Evolutionary conservation across 495 filamentous ascomycete species (phyloP), one percentile per base, ranked within the genome.

Genomic region (Chaetomidium leptoderma): DNA sequence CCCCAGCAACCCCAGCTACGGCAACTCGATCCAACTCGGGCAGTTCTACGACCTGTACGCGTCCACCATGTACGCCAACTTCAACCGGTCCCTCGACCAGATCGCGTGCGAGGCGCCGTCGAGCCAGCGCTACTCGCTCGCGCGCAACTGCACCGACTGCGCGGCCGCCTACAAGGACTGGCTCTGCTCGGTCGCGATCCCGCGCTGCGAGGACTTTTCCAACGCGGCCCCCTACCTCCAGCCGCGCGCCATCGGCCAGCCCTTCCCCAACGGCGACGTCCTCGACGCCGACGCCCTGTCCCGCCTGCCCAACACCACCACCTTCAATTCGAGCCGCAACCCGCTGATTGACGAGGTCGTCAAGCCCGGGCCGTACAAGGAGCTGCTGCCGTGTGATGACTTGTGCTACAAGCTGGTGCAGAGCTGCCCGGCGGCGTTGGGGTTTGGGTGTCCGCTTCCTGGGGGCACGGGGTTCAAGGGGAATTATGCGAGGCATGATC

Each of bases 161-260:
- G 83, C 77, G 8, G 57, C 61, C 2, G 89, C 90, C 6, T 99
- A 99, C 76, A 95, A 89, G 68, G 72, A 84, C 61, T 99, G 93
- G 93, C 84, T 99, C 39, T 99, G 93, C 75, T 83, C 89, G 46
- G 92, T 97, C 33, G 86, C 82, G 14, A 93, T 99, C 62, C 93
- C 93, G 0, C 87, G 89, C 39, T 99, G 93, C 78, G 83, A 84
- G 61, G 92, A 95, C 72, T 92, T 87, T 62, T 84, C 81, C 48
- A 82, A 77, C 26, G 49, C 62, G 1, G 71, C 76, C 1, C 3
- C 69, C 0, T 87, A 74, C 64, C 81, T 92, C 1, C 81, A 86
- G 53, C 74, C 81, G 6, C 87, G 93, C 33, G 90, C 89, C 55
- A 75, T 90, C 42, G 76, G 65, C 17, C 79, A 86, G 50, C 58